Percentiles rank a stretch among this genome's conserved stretches.
Evolutionary conservation across 2,329 filamentous ascomycete genomes (phyloP).

Genomic region (Botrytis medusae): DNA sequence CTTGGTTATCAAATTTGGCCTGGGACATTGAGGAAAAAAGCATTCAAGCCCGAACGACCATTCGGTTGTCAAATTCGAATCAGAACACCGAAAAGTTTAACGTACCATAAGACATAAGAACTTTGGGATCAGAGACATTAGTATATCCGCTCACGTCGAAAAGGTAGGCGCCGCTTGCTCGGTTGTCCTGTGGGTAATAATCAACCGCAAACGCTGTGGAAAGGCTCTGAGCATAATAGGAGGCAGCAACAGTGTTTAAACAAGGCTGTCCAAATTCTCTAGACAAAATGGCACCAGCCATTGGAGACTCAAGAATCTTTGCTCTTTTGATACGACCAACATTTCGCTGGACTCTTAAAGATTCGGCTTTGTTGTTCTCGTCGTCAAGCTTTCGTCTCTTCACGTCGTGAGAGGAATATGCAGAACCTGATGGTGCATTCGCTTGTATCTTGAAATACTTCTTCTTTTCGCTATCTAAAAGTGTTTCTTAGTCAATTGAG

Average conservation of each 20-base stretch:
- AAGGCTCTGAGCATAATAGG: conserved; percentile 14
- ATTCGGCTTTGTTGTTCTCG: conserved; percentile 27
- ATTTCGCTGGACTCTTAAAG: conserved; percentile 22
- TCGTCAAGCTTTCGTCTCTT: conserved; percentile 55
- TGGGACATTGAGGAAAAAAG: not conserved
- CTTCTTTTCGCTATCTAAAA: conserved; percentile 55
- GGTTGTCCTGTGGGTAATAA: not conserved
- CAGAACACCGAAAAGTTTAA: not conserved
- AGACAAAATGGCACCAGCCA: conserved; percentile 30
- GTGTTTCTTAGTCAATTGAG: not conserved
- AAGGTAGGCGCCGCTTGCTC: not conserved
- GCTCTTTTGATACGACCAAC: conserved; percentile 31
- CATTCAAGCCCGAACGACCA: not conserved
- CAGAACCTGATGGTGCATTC: conserved; percentile 48
- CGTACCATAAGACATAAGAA: not conserved
- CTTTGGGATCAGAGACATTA: not conserved
- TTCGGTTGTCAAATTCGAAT: not conserved
- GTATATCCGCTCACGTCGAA: not conserved
- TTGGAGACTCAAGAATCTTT: conserved; percentile 24
- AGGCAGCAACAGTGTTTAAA: conserved; percentile 17
- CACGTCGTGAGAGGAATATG: conserved; percentile 59
- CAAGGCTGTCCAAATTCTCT: conserved; percentile 28
- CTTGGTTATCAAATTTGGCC: not conserved
- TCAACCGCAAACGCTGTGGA: not conserved
- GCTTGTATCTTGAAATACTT: conserved; percentile 68